These are phyloP conservation scores for Backusella liffmaniae DNA, from an alignment of 192 early-diverging fungal species.

Conservation along the genomic window DNA sequence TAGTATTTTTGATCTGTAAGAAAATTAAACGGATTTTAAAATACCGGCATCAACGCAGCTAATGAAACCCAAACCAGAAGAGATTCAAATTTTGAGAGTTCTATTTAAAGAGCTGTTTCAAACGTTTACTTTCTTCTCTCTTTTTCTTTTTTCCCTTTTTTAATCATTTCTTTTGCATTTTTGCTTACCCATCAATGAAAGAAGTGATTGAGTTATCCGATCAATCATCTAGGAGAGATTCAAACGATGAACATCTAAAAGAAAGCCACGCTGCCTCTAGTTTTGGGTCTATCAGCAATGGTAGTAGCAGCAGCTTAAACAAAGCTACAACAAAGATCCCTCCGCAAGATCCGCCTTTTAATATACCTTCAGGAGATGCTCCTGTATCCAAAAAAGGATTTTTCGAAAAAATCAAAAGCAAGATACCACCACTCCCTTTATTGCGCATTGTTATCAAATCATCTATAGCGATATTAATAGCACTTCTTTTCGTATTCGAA, in stretches of 20 bases:
- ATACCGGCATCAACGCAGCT: neutral
- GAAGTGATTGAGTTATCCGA: neutral
- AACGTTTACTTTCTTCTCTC: neutral
- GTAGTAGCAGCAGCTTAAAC: neutral
- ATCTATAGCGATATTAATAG: slow-evolving; percentile 19
- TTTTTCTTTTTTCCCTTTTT: neutral
- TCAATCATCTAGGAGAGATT: neutral
- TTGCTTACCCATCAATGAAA: neutral
- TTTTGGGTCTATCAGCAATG: neutral
- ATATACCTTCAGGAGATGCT: neutral
- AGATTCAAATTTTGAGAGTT: neutral
- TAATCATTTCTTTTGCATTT: neutral
- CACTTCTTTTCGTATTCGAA: slow-evolving; percentile 16
- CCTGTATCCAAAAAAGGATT: neutral
- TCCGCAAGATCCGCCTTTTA: neutral
- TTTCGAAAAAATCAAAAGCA: neutral
- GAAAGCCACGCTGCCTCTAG: neutral
- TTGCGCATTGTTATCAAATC: slow-evolving; percentile 21
- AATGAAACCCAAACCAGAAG: neutral
- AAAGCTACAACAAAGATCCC: neutral
- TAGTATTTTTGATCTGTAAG: neutral
- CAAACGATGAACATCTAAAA: neutral
- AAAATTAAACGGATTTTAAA: neutral
- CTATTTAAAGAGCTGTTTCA: slow-evolving; percentile 4
- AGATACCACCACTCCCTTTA: slow-evolving; percentile 7